Base-by-base conservation (phyloP, 2,329 filamentous ascomycete species). In the Westerdykella aurantiaca region DNA sequence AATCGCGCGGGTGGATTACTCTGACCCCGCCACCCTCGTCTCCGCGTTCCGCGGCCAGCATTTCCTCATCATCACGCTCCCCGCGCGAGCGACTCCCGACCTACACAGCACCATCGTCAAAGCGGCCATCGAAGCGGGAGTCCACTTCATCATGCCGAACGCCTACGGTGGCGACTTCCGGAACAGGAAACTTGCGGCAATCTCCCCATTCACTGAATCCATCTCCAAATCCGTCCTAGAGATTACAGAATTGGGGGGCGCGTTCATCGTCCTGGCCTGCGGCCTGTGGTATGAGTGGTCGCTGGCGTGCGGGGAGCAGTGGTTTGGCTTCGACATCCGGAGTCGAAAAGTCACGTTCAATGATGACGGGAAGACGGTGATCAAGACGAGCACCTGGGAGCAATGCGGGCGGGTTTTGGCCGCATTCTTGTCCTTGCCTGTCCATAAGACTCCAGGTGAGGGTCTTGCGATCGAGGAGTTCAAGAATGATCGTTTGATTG, bases 301-400 rank as follows among this genome's bases (percentile, higher is more conserved):
- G 38, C 51, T 71, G 1, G 53, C 55, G 1, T 22, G 59, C 31
- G 50, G 57, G 4, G 45, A 52, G 21, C 45, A 52, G 3, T 51
- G 53, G 34, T 67, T 57, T 41, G 69, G 69, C 2, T 68, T 71
- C 47, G 67, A 71, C 39, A 54, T 71, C 21, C 42, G 49, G 34
- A 63, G 63, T 37, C 50, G 50, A 11, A 55, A 44, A 5, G 53
- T 60, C 1, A 58, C 52, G 0, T 56, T 69, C 21, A 78, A 71
- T 45, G 79, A 80, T 47, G 76, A 79, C 22, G 83, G 83, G 0
- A 72, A 71, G 16, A 73, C 70, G 1, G 72, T 65, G 42, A 77
- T 83, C 53, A 79, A 75, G 48, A 76, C 69, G 0, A 78, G 75
- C 11, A 85, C 83, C 0, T 80, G 77, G 72, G 52, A 67, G 5